Evolutionary conservation across 129 eudicot genomes (phyloP), one percentile per base, ranked within the genome.

Genomic region (Flaveria robusta): DNA sequence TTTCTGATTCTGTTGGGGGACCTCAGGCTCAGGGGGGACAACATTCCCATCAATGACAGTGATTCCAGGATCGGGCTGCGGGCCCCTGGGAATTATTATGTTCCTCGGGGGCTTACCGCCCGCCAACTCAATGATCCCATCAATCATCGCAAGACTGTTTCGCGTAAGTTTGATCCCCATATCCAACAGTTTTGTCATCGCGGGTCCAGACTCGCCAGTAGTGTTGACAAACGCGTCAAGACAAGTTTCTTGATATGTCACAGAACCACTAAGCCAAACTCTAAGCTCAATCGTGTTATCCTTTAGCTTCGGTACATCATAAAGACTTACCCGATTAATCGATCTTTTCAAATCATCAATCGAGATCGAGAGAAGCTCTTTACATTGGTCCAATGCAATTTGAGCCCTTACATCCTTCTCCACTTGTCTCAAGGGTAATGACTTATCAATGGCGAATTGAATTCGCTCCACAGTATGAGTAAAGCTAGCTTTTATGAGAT

Each of bases 171-270:
- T 84, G 13, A 55, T n/a, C 0, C 90, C 63, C 0, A 34, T 2
- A 26, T 85, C 86, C 68, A 91, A 47, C 27, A 85, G 2, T 6
- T 59, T 27, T 60, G 66, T 51, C 92, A 91, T 86, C 26, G 70
- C 39, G 2, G n/a, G 68, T 1, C 82, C 83, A 0, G 92, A 72
- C n/a, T 87, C 75, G 1, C 81, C 81, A 0, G 85, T 65, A 0
- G 86, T 73, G 67, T 85, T 81, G 49, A 77, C 85, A 27, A 91
- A 84, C 0, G 71, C 83, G 10, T 89, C 96, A 8, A 91, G 45
- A 26, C 97, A 91, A 0, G 90, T 86, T 15, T 89, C 83, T 62
- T 89, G 95, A 74, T 76, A 83, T 0, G 96, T 91, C 5, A 83
- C 45, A 1, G 89, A 83, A 29, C 88, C 92, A 10, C 82, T 80